A percentile compares a stretch with the other conserved stretches of the same genome.
Evolutionary conservation across 2,329 filamentous ascomycete genomes (phyloP).

Genomic region (Lachnellula cervina): DNA sequence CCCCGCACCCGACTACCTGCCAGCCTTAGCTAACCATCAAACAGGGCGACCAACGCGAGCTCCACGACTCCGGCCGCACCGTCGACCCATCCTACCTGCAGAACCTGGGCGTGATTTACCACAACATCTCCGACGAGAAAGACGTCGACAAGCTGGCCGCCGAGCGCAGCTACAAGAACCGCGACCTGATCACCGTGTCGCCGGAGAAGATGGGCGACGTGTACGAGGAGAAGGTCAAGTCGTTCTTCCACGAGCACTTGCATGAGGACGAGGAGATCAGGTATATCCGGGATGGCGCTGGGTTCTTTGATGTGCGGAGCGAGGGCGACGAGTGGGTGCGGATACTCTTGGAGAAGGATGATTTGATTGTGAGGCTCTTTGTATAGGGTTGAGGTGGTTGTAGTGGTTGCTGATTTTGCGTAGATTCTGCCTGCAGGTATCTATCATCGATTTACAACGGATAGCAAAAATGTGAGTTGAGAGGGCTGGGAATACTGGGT

Average conservation of each 20-base stretch:
- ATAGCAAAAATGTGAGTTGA: slow-evolving; percentile 75
- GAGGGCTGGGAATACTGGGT: background rate
- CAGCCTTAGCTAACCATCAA: slow-evolving; percentile 8
- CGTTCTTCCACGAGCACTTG: slow-evolving; percentile 90
- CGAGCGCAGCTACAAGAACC: slow-evolving; percentile 83
- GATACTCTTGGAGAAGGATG: slow-evolving; percentile 76
- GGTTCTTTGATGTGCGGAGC: slow-evolving; percentile 89
- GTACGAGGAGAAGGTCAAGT: slow-evolving; percentile 92
- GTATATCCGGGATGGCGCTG: slow-evolving; percentile 82
- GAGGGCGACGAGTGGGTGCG: slow-evolving; percentile 84
- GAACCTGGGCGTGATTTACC: slow-evolving; percentile 76
- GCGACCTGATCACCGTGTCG: slow-evolving; percentile 87
- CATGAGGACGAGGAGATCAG: slow-evolving; percentile 99
- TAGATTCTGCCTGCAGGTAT: slow-evolving; percentile 85
- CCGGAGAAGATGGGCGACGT: slow-evolving; percentile 76
- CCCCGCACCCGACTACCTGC: background rate
- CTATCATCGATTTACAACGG: slow-evolving; percentile 95
- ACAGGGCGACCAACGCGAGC: slow-evolving; percentile 87
- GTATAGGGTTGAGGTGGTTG: background rate
- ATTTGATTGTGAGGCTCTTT: slow-evolving; percentile 57
- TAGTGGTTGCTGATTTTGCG: slow-evolving; percentile 9
- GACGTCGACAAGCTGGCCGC: slow-evolving; percentile 70
- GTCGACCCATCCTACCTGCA: slow-evolving; percentile 63
- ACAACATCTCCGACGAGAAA: slow-evolving; percentile 57
- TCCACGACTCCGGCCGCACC: slow-evolving; percentile 76